phyloP scores from a whole-genome alignment of 1,284 basidiomycete genomes.

The Baeospora myosura region DNA sequence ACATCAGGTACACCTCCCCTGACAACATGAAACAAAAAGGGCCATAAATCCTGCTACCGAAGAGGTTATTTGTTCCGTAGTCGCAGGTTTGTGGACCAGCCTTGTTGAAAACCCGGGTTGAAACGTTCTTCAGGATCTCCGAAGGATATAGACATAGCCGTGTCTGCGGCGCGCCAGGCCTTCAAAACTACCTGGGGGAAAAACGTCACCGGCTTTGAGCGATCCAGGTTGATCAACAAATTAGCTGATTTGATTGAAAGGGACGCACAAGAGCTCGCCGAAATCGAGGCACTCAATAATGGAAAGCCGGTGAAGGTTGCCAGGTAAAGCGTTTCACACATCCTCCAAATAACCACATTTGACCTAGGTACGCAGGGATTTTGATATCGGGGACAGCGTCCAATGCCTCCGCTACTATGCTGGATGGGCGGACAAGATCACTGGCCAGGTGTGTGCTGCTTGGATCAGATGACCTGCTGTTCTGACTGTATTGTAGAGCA shows the following conservation, averaged over 20 bases:
- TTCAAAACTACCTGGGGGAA: slow-evolving; percentile 89
- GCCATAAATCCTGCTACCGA: slow-evolving; percentile 68
- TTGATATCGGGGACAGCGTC: slow-evolving; percentile 79
- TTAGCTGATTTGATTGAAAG: slow-evolving; percentile 91
- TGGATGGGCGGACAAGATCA: slow-evolving; percentile 46
- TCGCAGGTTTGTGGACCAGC: slow-evolving; percentile 43
- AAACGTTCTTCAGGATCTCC: slow-evolving; percentile 43
- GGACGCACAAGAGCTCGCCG: slow-evolving; percentile 69
- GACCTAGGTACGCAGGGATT: slow-evolving; percentile 46
- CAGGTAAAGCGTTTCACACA: slow-evolving; percentile 31
- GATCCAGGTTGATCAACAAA: slow-evolving; percentile 74
- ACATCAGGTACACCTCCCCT: slow-evolving; percentile 10
- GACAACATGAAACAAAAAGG: slow-evolving; percentile 5
- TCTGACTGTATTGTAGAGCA: slow-evolving; percentile 36
- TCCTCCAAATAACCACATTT: slow-evolving; percentile 8
- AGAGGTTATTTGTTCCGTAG: slow-evolving; percentile 58
- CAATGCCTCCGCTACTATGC: slow-evolving; percentile 81
- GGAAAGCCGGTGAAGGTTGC: slow-evolving; percentile 81
- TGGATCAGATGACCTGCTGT: slow-evolving; percentile 12
- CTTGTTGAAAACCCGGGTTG: slow-evolving; percentile 4
- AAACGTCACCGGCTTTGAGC: slow-evolving; percentile 76
- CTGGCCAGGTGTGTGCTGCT: slow-evolving; percentile 45
- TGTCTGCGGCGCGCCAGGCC: slow-evolving; percentile 76
- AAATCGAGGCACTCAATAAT: slow-evolving; percentile 77
- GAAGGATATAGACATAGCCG: slow-evolving; percentile 79